These are phyloP conservation scores for Tricholoma matsutake DNA, from an alignment of 768 basidiomycete species.

Conservation along the genomic window DNA sequence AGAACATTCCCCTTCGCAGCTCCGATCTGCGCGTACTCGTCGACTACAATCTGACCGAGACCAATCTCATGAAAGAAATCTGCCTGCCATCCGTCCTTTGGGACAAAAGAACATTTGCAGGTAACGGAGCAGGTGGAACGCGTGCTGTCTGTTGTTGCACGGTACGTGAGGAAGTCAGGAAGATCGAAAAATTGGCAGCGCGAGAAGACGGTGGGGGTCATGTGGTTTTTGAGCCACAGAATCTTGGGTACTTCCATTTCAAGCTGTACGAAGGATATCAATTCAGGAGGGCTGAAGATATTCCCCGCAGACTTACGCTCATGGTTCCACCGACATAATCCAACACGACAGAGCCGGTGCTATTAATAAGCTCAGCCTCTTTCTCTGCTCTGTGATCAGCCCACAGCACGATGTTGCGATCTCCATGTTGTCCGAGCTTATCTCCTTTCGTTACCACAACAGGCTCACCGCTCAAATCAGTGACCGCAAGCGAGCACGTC, in stretches of 20 bases:
- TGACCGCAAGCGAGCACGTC: constrained; percentile 92
- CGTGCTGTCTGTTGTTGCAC: constrained; percentile 68
- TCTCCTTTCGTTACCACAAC: constrained; percentile 71
- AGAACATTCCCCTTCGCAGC: constrained; percentile 60
- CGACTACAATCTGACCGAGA: constrained; percentile 62
- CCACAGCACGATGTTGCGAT: constrained; percentile 91
- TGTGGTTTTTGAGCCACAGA: constrained; percentile 91
- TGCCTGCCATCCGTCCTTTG: constrained; percentile 82
- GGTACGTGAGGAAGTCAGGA: constrained; percentile 95
- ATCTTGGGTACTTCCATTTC: constrained; percentile 99
- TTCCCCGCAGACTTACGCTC: constrained; percentile 55
- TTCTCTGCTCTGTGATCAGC: constrained; percentile 93
- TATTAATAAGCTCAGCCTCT: constrained; percentile 89
- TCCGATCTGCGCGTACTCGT: constrained; percentile 75
- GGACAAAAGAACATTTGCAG: constrained; percentile 94
- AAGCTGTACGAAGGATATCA: constrained; percentile 44
- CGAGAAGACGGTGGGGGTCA: constrained; percentile 68
- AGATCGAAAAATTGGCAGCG: constrained; percentile 85
- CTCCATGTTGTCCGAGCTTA: constrained; percentile 58
- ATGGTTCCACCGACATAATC: constrained; percentile 96
- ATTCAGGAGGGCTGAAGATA: neutral
- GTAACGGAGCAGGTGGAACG: constrained; percentile 92
- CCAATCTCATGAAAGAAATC: constrained; percentile 88
- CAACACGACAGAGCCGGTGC: constrained; percentile 77
- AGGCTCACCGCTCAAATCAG: constrained; percentile 69